Conservation (phyloP, 805 yeast species). For the Candida taoyuanica region DNA sequence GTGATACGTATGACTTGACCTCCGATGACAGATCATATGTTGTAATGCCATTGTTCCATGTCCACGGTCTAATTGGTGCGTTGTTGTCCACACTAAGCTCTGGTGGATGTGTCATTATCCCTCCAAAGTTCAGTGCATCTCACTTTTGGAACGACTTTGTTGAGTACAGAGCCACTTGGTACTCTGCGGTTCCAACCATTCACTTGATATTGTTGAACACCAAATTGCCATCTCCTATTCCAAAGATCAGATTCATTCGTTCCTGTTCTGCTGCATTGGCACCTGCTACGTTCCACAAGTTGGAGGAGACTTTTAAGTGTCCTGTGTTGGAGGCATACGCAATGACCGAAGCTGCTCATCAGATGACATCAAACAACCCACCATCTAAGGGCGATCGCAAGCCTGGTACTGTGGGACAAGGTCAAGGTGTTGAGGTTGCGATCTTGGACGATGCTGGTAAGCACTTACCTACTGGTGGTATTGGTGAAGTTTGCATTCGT, state of each 20-base stretch:
- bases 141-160: conserved; percentile 57
- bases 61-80: conserved; percentile 69
- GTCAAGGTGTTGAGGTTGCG: conserved; percentile 62
- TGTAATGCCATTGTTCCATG: conserved; percentile 77
- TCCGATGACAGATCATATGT: conserved; percentile 50
- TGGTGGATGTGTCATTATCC: conserved; percentile 59
- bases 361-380: conserved; percentile 66
- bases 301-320: conserved; percentile 54
- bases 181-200: conserved; percentile 74
- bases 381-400: conserved; percentile 62
- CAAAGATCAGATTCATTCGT: conserved; percentile 59
- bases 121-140: conserved; percentile 57
- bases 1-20: conserved; percentile 50
- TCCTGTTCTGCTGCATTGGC: conserved; percentile 72
- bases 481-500: conserved; percentile 66
- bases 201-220: conserved; percentile 59
- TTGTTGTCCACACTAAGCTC: conserved; percentile 55
- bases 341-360: conserved; percentile 80
- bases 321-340: conserved; percentile 78
- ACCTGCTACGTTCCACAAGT: conserved; percentile 53
- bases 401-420: conserved; percentile 72
- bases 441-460: conserved; percentile 49
- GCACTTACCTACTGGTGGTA: conserved; percentile 42
- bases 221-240: conserved; percentile 45
- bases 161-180: conserved; percentile 55